Conservation (phyloP, 73 alveolate species). For the Symbiodinium pilosum region DNA sequence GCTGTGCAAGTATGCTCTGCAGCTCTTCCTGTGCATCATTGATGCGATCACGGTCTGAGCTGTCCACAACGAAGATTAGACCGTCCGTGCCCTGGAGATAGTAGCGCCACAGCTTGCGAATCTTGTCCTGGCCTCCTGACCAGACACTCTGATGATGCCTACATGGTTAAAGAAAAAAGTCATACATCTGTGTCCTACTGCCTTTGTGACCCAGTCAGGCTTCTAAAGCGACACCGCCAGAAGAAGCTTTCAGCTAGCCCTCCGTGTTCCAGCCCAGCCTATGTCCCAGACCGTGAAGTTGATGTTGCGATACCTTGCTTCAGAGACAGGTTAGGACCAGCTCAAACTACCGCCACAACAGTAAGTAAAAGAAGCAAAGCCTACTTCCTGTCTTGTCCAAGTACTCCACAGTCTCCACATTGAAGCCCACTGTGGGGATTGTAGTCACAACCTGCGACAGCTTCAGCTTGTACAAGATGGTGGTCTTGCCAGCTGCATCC, state of each 20-base stretch:
- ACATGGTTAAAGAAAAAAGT: no score
- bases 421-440: conserved; percentile 98
- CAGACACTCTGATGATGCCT: background rate
- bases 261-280: conserved; percentile 85
- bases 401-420: conserved; percentile 98
- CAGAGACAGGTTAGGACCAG: no score
- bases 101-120: conserved; percentile 98
- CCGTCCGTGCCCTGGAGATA: conserved; percentile 98
- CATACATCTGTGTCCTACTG: background rate
- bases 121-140: conserved; percentile 98
- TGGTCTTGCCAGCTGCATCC: conserved; percentile 99
- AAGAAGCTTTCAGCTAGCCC: background rate
- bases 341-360: no score
- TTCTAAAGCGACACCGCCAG: background rate
- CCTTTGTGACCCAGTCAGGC: background rate
- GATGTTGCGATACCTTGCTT: conserved; percentile 96
- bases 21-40: conserved; percentile 32
- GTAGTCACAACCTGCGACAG: conserved; percentile 97
- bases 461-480: conserved; percentile 98
- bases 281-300: conserved; percentile 98
- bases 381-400: no score
- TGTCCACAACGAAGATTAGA: conserved; percentile 96
- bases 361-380: no score
- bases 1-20: conserved; percentile 13
- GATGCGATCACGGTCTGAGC: conserved; percentile 96